phyloP scores from a whole-genome alignment of 2,329 filamentous ascomycete species.

The Aspergillus sp. region DNA sequence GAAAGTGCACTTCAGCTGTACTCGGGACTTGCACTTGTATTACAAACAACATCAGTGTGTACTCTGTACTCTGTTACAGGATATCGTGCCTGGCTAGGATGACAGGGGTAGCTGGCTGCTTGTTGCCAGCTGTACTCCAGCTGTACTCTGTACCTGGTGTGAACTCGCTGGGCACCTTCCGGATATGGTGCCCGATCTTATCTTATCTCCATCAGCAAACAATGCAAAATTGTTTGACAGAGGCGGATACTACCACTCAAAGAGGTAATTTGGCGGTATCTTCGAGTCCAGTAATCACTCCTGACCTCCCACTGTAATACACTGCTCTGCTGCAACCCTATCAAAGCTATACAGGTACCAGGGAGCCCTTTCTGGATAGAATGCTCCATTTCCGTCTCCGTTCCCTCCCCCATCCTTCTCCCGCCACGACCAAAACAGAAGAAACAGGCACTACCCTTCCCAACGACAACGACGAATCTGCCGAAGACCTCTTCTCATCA shows the following conservation, averaged over 20 bases:
- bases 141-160: background rate
- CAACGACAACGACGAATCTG: constrained; percentile 19
- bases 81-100: no score
- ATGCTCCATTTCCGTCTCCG: constrained; percentile 27
- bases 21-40: no score
- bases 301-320: background rate
- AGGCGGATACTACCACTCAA: no score
- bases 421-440: background rate
- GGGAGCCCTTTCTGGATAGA: background rate
- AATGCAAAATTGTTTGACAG: background rate
- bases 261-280: no score
- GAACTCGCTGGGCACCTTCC: background rate
- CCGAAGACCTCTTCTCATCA: constrained; percentile 47
- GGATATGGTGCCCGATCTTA: background rate
- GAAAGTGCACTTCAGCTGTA: no score
- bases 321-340: background rate
- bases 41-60: no score
- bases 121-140: constrained; percentile 1
- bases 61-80: no score
- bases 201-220: background rate
- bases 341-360: no score
- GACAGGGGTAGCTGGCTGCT: no score
- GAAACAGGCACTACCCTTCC: constrained; percentile 8
- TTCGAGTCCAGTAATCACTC: no score
- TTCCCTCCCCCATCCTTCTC: constrained; percentile 19